Evolutionary conservation across 257 asterid species (phyloP).

Genomic region (Leptodermis oblonga): DNA sequence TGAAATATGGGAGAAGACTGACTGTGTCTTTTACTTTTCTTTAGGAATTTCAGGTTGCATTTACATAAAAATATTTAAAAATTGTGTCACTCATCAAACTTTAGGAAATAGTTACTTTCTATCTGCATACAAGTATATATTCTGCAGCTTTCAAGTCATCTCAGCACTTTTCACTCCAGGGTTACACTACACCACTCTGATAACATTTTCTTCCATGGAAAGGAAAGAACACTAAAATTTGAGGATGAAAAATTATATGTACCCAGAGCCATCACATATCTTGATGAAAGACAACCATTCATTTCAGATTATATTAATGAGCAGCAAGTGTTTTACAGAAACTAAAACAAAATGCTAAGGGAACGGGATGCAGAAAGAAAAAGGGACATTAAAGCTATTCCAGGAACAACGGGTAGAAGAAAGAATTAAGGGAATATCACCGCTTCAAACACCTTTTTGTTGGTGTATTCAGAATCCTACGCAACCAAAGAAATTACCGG

Average conservation of each 20-base stretch:
- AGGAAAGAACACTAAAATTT: background rate
- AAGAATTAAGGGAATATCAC: background rate
- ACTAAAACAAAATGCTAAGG: background rate
- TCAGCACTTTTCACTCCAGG: background rate
- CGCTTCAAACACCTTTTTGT: too few species aligned
- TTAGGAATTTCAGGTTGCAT: too few species aligned
- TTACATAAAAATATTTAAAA: too few species aligned
- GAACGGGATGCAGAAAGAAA: background rate
- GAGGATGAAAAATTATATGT: background rate
- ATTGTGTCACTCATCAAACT: background rate
- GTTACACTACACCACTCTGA: background rate
- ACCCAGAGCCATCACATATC: background rate
- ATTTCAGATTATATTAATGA: background rate
- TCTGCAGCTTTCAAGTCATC: background rate
- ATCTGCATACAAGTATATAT: background rate
- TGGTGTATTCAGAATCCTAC: background rate
- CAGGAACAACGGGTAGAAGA: background rate
- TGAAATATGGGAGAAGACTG: too few species aligned
- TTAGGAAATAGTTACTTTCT: background rate
- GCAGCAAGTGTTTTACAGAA: background rate
- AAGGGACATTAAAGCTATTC: background rate
- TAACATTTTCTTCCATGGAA: background rate
- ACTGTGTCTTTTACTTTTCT: too few species aligned
- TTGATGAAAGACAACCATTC: background rate
- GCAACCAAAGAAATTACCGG: background rate